Evolutionary conservation across 345 rosid genomes (phyloP).

Genomic region (Arabis alpina): DNA sequence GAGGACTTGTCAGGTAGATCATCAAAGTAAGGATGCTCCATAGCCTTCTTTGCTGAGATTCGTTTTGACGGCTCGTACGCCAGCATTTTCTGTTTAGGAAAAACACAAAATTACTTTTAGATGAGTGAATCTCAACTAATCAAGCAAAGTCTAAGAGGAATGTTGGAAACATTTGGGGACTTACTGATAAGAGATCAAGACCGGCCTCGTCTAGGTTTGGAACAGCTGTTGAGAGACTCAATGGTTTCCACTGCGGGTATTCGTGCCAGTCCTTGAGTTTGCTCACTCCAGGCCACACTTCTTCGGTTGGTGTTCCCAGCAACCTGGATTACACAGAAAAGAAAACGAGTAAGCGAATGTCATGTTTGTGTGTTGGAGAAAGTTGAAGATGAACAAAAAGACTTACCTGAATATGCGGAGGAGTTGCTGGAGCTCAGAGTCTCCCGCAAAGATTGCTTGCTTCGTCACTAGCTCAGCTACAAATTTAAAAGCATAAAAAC

Average conservation of each 20-base stretch:
- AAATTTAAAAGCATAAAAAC: slow-evolving; percentile 22
- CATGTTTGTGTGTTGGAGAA: not conserved
- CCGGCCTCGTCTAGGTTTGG: slow-evolving; percentile 75
- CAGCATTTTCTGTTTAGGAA: slow-evolving; percentile 79
- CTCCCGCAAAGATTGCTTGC: slow-evolving; percentile 91
- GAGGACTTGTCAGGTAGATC: slow-evolving; percentile 61
- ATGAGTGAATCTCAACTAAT: slow-evolving; percentile 9
- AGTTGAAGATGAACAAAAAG: slow-evolving; percentile 26
- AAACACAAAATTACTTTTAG: slow-evolving; percentile 3
- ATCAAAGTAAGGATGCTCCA: slow-evolving; percentile 91
- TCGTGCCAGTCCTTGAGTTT: slow-evolving; percentile 93
- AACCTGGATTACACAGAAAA: slow-evolving; percentile 50
- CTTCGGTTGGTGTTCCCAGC: slow-evolving; percentile 91
- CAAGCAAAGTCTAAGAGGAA: slow-evolving; percentile 14
- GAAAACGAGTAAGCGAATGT: slow-evolving; percentile 1
- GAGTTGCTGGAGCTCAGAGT: slow-evolving; percentile 95
- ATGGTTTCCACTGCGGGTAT: slow-evolving; percentile 93
- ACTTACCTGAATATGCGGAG: slow-evolving; percentile 84
- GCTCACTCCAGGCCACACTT: slow-evolving; percentile 96
- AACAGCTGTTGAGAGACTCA: slow-evolving; percentile 66
- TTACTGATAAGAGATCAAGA: slow-evolving; percentile 76
- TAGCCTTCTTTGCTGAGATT: slow-evolving; percentile 90
- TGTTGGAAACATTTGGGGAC: slow-evolving; percentile 27
- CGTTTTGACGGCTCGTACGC: slow-evolving; percentile 80
- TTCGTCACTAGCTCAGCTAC: slow-evolving; percentile 82